Conservation (phyloP, 805 yeast species). For the Hanseniaspora vineae region DNA sequence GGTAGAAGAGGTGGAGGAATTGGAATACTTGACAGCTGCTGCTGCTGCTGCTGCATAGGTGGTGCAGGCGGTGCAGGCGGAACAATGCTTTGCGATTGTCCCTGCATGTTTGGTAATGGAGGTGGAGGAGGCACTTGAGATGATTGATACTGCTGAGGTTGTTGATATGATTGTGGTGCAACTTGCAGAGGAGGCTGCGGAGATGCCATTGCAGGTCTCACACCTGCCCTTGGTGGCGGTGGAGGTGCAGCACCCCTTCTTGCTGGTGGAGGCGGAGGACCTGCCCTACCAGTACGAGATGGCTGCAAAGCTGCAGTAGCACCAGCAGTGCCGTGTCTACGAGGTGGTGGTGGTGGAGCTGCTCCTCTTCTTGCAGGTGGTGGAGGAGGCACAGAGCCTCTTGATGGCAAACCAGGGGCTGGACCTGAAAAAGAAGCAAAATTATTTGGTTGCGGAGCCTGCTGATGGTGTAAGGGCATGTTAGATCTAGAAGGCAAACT, state of each 20-base stretch:
- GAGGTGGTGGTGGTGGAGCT: constrained; percentile 7
- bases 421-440: not conserved
- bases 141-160: not conserved
- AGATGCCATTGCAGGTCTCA: not conserved
- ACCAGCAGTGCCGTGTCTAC: constrained; percentile 6
- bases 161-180: constrained; percentile 9
- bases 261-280: constrained; percentile 12
- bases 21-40: constrained; percentile 7
- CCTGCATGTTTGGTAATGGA: not conserved
- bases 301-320: constrained; percentile 8
- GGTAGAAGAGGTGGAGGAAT: constrained; percentile 6
- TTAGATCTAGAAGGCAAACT: not conserved
- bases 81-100: constrained; percentile 1
- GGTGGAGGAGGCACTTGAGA: no score
- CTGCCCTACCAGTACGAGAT: constrained; percentile 10
- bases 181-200: constrained; percentile 4
- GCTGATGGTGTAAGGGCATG: not conserved
- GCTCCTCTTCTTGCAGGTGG: constrained; percentile 13
- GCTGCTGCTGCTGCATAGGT: constrained; percentile 14
- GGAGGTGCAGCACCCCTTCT: constrained; percentile 16
- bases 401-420: constrained; percentile 16
- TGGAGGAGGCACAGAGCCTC: constrained; percentile 14
- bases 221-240: constrained; percentile 7
- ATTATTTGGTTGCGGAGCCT: no score
- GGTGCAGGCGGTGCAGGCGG: constrained; percentile 13